Conservation (phyloP, 169 alveolate species). For the Cryptosporidium sp. region DNA sequence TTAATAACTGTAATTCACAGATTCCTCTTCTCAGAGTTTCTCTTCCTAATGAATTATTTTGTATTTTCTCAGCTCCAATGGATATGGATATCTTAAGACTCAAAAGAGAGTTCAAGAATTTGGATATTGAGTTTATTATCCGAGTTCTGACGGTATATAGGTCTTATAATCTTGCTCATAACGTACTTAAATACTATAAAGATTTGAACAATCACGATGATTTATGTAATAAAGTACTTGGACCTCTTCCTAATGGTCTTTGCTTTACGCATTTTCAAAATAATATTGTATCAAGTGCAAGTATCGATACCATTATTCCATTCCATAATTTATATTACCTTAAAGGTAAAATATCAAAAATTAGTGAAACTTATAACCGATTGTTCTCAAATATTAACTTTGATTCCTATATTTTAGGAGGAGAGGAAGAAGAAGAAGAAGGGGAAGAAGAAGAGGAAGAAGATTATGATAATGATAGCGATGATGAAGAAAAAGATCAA, state of each 20-base stretch:
- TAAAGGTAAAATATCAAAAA: conserved; percentile 5
- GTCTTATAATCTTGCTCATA: conserved; percentile 37
- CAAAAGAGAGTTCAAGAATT: conserved; percentile 19
- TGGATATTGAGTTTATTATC: conserved; percentile 35
- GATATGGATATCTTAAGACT: conserved; percentile 45
- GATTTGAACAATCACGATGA: conserved; percentile 50
- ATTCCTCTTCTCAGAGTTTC: conserved; percentile 47
- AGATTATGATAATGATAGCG: too few species aligned
- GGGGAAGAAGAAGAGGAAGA: background rate
- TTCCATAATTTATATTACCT: conserved; percentile 28
- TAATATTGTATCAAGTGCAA: conserved; percentile 43
- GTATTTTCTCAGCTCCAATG: conserved; percentile 71
- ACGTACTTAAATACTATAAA: conserved; percentile 42
- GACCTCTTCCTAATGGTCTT: conserved; percentile 67
- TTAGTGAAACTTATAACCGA: conserved; percentile 32
- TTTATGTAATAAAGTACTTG: conserved; percentile 24
- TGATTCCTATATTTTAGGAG: background rate
- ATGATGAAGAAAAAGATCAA: too few species aligned
- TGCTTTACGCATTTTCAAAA: conserved; percentile 24
- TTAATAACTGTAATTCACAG: conserved; percentile 44
- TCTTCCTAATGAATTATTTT: conserved; percentile 24
- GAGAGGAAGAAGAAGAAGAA: background rate
- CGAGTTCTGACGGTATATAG: conserved; percentile 34
- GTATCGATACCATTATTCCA: conserved; percentile 50
- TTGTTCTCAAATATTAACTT: conserved; percentile 4